Base-by-base conservation (phyloP, 2,329 filamentous ascomycete genomes). In the Paecilomyces fulvus region DNA sequence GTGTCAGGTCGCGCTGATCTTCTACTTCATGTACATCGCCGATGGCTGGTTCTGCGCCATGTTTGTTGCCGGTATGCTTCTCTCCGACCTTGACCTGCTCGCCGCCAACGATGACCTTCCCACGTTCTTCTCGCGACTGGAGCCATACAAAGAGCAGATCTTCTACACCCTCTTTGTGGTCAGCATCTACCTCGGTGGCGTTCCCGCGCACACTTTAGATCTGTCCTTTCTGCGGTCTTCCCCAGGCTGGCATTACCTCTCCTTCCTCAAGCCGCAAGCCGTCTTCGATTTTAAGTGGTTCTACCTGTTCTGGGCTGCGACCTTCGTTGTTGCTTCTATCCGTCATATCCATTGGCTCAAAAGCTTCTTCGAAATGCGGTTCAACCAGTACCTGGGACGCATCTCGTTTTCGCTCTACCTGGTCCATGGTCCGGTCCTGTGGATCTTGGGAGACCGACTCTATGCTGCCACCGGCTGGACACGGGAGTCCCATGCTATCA, bases 271-370 rank as follows among this genome's bases (percentile, higher is more conserved):
- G 58, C 83, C 85, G 0, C 83, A 87, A 64, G 84, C 84, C 1
- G 81, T 85, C 10, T 86, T 77, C 61, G 83, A 87, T 65, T 79
- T 78, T 65, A 87, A 87, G 68, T 87, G 83, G 83, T 87, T 87
- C 70, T 87, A 79, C 65, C 76, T 87, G 2, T 85, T 85, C 65
- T 82, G 79, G 73, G 84, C 83, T 0, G 77, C 84, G 1, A 73
- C 76, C 23, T 76, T 85, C 54, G 66, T 85, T 0, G 78, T 89
- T 0, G 73, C 79, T 1, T 76, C 79, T 0, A 72, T 83, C 2
- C 80, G 81, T 6, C 80, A 80, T n/a, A 77, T 88, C n/a, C 63
- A 70, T 3, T 81, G 78, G 78, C 73, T 86, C 14, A 81, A 79
- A 67, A 59, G 69, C 2, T 82, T 85, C 64, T 86, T 87, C 62